A percentile compares a stretch with the other conserved stretches of the same genome.
phyloP scores from a whole-genome alignment of 768 basidiomycete species.

The Amanita muscaria region DNA sequence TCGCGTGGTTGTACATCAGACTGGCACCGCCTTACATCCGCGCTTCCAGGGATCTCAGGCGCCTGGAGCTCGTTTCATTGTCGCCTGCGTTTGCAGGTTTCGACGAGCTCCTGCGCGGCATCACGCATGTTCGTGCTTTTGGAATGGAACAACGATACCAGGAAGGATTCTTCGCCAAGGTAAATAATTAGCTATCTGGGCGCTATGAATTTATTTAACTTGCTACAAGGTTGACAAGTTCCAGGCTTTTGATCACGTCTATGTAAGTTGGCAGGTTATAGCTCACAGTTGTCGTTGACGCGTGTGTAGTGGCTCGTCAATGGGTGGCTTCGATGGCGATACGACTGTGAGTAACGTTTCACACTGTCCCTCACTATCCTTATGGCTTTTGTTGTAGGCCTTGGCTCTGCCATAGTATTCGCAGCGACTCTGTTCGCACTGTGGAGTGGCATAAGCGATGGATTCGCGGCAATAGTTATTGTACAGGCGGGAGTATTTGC shows the following conservation, averaged over 20 bases:
- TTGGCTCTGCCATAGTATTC: constrained; percentile 66
- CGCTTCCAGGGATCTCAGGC: constrained; percentile 57
- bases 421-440: constrained; percentile 63
- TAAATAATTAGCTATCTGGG: too few species aligned
- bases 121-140: constrained; percentile 62
- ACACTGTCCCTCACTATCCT: neutral
- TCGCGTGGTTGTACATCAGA: constrained; percentile 61
- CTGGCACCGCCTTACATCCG: constrained; percentile 53
- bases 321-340: constrained; percentile 65
- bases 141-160: constrained; percentile 64
- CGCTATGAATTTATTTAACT: neutral
- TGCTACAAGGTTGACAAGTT: constrained; percentile 45
- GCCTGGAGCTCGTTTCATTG: constrained; percentile 56
- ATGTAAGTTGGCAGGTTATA: constrained; percentile 33
- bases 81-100: constrained; percentile 70
- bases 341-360: constrained; percentile 45
- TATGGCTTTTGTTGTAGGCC: constrained; percentile 26
- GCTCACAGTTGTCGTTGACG: constrained; percentile 15
- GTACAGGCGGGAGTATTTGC: constrained; percentile 63
- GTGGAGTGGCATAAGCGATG: constrained; percentile 44
- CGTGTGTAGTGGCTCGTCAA: constrained; percentile 51
- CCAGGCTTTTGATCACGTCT: constrained; percentile 64
- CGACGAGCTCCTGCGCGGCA: constrained; percentile 59
- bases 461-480: constrained; percentile 63
- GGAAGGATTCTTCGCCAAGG: constrained; percentile 49